Conservation (phyloP, 176 grass and related monocot species). For the Alopecurus myosuroides region DNA sequence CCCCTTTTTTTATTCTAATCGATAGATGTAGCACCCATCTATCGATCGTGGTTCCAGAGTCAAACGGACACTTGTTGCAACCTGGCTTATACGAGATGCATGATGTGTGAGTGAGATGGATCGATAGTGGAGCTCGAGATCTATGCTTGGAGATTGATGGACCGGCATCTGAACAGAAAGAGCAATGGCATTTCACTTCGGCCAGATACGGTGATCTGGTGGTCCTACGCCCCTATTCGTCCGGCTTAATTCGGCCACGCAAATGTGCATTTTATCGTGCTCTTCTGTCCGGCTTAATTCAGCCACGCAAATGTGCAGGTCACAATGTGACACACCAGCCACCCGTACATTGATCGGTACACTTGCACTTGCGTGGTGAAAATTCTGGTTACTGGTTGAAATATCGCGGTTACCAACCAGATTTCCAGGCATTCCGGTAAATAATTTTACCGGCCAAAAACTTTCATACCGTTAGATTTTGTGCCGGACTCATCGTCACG, state of each 20-base stretch:
- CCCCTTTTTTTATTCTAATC: slow-evolving; percentile 19
- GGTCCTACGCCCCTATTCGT: not conserved
- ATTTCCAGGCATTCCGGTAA: too few species aligned
- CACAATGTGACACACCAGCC: not conserved
- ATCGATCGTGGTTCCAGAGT: not conserved
- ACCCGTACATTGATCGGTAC: not conserved
- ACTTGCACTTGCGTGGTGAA: not conserved
- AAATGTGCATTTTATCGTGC: not conserved
- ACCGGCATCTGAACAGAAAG: not conserved
- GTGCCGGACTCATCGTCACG: too few species aligned
- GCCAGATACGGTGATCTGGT: not conserved
- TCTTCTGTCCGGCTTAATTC: not conserved
- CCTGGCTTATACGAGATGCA: not conserved
- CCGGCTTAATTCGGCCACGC: not conserved
- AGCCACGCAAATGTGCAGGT: slow-evolving; percentile 12
- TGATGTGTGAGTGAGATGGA: not conserved
- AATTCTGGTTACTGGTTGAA: too few species aligned
- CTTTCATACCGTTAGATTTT: too few species aligned
- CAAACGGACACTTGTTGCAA: not conserved
- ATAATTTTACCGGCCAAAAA: too few species aligned
- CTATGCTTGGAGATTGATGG: not conserved
- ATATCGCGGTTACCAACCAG: too few species aligned
- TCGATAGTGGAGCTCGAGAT: too few species aligned
- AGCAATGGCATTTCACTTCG: slow-evolving; percentile 10
- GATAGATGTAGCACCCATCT: not conserved